Evolutionary conservation across 106 monocot species (phyloP).

Genomic region (Triglochin maritima): DNA sequence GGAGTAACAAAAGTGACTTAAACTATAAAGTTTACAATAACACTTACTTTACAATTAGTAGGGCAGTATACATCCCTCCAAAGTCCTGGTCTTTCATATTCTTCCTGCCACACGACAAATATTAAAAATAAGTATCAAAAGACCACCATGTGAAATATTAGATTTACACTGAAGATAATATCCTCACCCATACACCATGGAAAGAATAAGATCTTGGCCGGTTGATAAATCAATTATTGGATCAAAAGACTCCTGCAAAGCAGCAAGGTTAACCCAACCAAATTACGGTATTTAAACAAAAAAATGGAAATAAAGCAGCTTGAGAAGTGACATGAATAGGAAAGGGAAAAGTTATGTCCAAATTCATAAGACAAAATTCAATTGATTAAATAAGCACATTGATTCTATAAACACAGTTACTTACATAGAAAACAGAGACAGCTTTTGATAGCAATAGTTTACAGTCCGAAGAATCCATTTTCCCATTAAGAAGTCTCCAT

Average conservation of each 20-base stretch:
- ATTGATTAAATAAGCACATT: too few species aligned
- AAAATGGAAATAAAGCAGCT: too few species aligned
- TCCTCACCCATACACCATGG: slow-evolving; percentile 87
- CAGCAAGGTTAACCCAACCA: background rate
- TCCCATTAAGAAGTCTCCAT: slow-evolving; percentile 85
- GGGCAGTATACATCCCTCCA: slow-evolving; percentile 79
- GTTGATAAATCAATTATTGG: slow-evolving; percentile 80
- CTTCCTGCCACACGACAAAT: slow-evolving; percentile 27
- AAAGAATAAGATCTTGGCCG: slow-evolving; percentile 80
- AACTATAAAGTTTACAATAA: background rate
- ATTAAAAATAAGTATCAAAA: background rate
- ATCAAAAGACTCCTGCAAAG: slow-evolving; percentile 78
- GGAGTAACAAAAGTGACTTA: background rate
- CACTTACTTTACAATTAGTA: slow-evolving; percentile 66
- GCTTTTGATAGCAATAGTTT: slow-evolving; percentile 69
- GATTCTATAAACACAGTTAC: slow-evolving; percentile 3
- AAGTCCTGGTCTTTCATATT: slow-evolving; percentile 73
- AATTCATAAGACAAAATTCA: too few species aligned
- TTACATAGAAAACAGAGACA: slow-evolving; percentile 78
- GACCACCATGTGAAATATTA: background rate
- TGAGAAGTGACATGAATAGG: too few species aligned
- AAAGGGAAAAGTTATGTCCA: too few species aligned
- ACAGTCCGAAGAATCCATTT: slow-evolving; percentile 36
- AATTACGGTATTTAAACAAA: too few species aligned
- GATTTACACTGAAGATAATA: background rate